Evolutionary conservation across 352 stramenopile species (phyloP).

Genomic region (Phytophthora melonis): DNA sequence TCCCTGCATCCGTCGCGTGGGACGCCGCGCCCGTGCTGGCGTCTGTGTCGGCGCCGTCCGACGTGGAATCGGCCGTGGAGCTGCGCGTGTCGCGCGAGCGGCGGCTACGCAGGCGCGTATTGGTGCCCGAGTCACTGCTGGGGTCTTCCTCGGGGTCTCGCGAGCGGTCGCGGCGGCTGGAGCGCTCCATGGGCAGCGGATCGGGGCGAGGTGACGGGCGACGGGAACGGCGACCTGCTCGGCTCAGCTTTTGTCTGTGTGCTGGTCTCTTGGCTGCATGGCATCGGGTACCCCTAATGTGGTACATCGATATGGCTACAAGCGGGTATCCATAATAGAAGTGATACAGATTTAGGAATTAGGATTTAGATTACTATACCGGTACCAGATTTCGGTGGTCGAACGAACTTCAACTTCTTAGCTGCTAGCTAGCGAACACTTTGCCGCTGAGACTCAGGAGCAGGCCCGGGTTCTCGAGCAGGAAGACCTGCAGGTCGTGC

Average conservation of each 20-base stretch:
- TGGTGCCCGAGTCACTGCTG: constrained; percentile 42
- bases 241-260: too few species aligned
- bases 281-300: background rate
- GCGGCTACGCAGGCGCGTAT: constrained; percentile 48
- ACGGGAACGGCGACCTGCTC: too few species aligned
- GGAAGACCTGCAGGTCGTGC: constrained; percentile 73
- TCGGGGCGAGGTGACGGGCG: background rate
- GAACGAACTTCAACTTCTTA: constrained; percentile 32
- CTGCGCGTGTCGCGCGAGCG: constrained; percentile 41
- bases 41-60: constrained; percentile 71
- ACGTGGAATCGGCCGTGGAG: constrained; percentile 48
- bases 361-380: background rate
- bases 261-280: too few species aligned
- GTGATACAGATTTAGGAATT: constrained; percentile 1
- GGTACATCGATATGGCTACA: background rate
- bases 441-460: constrained; percentile 77
- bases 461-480: constrained; percentile 79
- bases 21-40: constrained; percentile 42
- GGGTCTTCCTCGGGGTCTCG: constrained; percentile 33
- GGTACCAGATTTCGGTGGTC: constrained; percentile 24
- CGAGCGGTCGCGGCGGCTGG: constrained; percentile 56
- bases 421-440: constrained; percentile 42
- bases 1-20: constrained; percentile 16
- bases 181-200: constrained; percentile 52
- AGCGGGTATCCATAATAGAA: background rate